Percentiles rank a stretch among this genome's conserved stretches.
These are phyloP conservation scores for Setaria viridis DNA, from an alignment of 202 grass and related monocot genomes.

Conservation along the genomic window DNA sequence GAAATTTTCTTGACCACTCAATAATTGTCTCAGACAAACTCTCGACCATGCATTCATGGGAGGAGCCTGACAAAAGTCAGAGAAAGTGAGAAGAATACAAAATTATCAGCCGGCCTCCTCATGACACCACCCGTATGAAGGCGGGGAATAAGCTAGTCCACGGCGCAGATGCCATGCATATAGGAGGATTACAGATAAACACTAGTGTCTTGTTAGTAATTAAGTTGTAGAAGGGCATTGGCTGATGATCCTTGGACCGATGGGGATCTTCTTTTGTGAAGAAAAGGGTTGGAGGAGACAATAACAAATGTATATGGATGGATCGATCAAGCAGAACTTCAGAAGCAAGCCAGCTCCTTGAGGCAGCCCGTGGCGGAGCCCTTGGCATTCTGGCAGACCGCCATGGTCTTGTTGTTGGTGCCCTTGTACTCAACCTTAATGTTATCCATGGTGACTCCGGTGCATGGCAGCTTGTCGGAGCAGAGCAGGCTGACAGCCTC, in stretches of 20 bases:
- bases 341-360: constrained; percentile 41
- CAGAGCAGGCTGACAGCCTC: constrained; percentile 56
- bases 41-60: too few relatives aligned
- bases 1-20: too few relatives aligned
- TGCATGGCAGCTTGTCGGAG: constrained; percentile 53
- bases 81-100: too few relatives aligned
- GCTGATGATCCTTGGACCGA: neutral
- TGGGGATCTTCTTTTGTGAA: neutral
- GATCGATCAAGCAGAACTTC: neutral
- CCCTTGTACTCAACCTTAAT: constrained; percentile 50
- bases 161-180: neutral
- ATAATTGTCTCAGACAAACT: too few relatives aligned
- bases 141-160: neutral
- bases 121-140: too few relatives aligned
- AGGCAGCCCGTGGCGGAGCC: constrained; percentile 43
- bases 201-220: neutral
- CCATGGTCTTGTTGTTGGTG: constrained; percentile 52
- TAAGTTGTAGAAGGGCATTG: neutral
- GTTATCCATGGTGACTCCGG: constrained; percentile 39
- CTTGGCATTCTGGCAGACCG: constrained; percentile 48
- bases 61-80: too few relatives aligned
- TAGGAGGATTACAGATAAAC: neutral
- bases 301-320: neutral
- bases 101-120: too few relatives aligned
- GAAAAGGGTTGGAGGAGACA: neutral